Percentiles rank a stretch among this genome's conserved stretches.
These are phyloP conservation scores for Candida palmyrensis DNA, from an alignment of 805 yeast genomes.

Conservation along the genomic window DNA sequence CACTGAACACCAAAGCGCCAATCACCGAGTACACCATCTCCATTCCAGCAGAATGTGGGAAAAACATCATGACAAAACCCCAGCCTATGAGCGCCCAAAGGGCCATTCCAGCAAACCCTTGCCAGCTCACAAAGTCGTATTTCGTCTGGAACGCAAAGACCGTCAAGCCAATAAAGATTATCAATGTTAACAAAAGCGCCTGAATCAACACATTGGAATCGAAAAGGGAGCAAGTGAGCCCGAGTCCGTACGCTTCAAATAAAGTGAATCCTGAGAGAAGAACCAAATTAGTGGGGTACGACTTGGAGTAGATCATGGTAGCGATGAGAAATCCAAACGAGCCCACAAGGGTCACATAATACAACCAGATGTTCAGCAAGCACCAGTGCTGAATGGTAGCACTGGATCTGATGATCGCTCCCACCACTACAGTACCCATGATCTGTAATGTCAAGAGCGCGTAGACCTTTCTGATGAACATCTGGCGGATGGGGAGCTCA, in stretches of 20 bases:
- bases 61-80: conserved; percentile 66
- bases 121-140: conserved; percentile 70
- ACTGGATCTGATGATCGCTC: conserved; percentile 44
- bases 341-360: conserved; percentile 51
- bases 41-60: conserved; percentile 47
- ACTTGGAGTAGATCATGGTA: conserved; percentile 55
- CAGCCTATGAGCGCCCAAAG: conserved; percentile 68
- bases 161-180: conserved; percentile 74
- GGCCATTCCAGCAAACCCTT: conserved; percentile 48
- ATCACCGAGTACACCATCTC: conserved; percentile 65
- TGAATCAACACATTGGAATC: conserved; percentile 63
- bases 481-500: conserved; percentile 67
- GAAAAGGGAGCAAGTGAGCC: conserved; percentile 57
- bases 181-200: conserved; percentile 63
- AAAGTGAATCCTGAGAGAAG: conserved; percentile 64
- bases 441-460: conserved; percentile 64
- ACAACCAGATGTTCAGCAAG: conserved; percentile 52
- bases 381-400: conserved; percentile 49
- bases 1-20: conserved; percentile 71
- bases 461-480: conserved; percentile 77
- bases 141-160: conserved; percentile 71
- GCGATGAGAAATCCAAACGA: conserved; percentile 62
- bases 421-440: conserved; percentile 53
- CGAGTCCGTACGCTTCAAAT: conserved; percentile 69
- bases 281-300: conserved; percentile 63